Evolutionary conservation across 2,329 filamentous ascomycete species (phyloP).

Genomic region (Chaetomiaceae sp.): DNA sequence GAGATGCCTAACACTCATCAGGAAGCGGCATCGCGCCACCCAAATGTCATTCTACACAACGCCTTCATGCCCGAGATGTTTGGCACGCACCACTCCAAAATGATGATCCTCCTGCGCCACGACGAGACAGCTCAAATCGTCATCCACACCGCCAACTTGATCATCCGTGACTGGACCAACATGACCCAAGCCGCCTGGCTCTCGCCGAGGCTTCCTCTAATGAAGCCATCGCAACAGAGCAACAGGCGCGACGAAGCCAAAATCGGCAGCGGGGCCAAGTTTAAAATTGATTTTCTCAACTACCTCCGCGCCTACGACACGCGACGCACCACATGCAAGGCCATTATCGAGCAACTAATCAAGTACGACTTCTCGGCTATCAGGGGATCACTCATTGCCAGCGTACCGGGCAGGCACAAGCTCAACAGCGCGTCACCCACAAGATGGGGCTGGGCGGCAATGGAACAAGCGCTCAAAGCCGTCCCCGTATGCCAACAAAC

Average conservation of each 20-base stretch:
- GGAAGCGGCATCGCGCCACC: constrained; percentile 57
- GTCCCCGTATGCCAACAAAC: constrained; percentile 46
- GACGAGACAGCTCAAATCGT: constrained; percentile 73
- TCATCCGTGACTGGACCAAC: constrained; percentile 79
- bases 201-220: constrained; percentile 63
- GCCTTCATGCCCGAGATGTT: constrained; percentile 81
- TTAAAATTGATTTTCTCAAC: constrained; percentile 69
- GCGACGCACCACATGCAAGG: constrained; percentile 46
- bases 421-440: constrained; percentile 45
- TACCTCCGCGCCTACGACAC: constrained; percentile 68
- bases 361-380: constrained; percentile 67
- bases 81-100: constrained; percentile 82
- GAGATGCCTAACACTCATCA: constrained; percentile 32
- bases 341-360: constrained; percentile 54
- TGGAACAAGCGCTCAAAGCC: constrained; percentile 55
- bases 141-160: constrained; percentile 91
- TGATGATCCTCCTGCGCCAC: constrained; percentile 76
- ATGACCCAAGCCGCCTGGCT: constrained; percentile 82
- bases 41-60: constrained; percentile 65
- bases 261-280: constrained; percentile 61
- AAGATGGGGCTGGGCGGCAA: constrained; percentile 71
- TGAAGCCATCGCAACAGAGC: constrained; percentile 18
- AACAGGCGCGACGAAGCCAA: constrained; percentile 22
- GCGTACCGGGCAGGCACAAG: constrained; percentile 66
- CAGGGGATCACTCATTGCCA: constrained; percentile 69